These are phyloP conservation scores for Fusarium napiforme DNA, from an alignment of 2,329 filamentous ascomycete species.

Conservation along the genomic window DNA sequence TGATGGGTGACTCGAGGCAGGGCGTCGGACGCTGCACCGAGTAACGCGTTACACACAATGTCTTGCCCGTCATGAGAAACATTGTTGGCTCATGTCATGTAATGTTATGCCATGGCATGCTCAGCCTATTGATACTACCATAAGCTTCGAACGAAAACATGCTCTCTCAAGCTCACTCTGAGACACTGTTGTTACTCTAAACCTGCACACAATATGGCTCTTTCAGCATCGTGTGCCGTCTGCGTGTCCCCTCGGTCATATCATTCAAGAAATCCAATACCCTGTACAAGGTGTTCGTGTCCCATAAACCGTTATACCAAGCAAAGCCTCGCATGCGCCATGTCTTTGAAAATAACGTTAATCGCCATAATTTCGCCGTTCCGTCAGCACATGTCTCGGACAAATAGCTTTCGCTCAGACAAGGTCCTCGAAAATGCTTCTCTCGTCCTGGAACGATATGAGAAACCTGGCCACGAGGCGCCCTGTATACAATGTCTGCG, in stretches of 20 bases:
- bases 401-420: conserved; percentile 24
- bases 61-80: not conserved
- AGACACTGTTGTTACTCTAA: not conserved
- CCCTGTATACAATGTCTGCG: conserved; percentile 63
- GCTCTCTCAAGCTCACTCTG: not conserved
- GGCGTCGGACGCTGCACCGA: not conserved
- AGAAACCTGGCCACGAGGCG: conserved; percentile 65
- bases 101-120: not conserved
- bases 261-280: conserved; percentile 1
- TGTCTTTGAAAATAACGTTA: conserved; percentile 30
- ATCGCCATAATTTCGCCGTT: conserved; percentile 7
- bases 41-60: conserved; percentile 9
- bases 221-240: conserved; percentile 15
- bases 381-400: conserved; percentile 34
- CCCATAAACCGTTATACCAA: conserved; percentile 21
- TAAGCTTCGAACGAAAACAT: not conserved
- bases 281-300: conserved; percentile 19
- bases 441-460: conserved; percentile 64
- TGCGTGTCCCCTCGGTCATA: conserved; percentile 1
- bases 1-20: conserved; percentile 9
- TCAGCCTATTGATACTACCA: not conserved
- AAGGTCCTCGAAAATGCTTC: conserved; percentile 56
- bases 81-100: not conserved
- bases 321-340: conserved; percentile 30
- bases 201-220: not conserved